Evolutionary conservation across 192 early-diverging fungal species (phyloP).

Genomic region (Lunasporangiospora selenospora): DNA sequence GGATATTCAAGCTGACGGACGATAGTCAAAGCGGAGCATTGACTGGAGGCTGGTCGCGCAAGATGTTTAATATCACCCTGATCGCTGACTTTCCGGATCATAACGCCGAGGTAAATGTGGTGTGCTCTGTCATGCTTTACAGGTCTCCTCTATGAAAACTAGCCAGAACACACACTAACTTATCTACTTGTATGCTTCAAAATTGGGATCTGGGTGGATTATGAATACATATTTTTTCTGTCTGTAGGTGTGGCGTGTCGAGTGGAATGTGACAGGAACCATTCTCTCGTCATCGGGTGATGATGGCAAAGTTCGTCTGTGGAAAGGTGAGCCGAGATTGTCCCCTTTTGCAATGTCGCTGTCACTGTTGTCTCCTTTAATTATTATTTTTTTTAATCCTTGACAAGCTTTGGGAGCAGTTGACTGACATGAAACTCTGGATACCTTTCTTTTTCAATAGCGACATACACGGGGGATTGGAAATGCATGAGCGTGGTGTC

Average conservation of each 20-base stretch:
- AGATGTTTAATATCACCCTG: slow-evolving; percentile 59
- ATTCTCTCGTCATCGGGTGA: slow-evolving; percentile 81
- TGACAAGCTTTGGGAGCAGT: slow-evolving; percentile 22
- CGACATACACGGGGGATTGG: slow-evolving; percentile 61
- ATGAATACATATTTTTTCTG: neutral
- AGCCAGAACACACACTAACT: neutral
- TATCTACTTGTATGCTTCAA: neutral
- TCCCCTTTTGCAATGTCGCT: neutral
- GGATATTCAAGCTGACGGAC: slow-evolving; percentile 76
- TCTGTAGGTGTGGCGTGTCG: slow-evolving; percentile 76
- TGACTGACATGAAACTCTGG: no score
- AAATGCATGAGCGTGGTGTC: slow-evolving; percentile 66
- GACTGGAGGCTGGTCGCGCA: slow-evolving; percentile 37
- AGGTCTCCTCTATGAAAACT: neutral
- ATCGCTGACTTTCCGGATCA: slow-evolving; percentile 72
- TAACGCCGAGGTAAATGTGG: slow-evolving; percentile 53
- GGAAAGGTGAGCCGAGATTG: slow-evolving; percentile 65
- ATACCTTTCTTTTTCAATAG: neutral
- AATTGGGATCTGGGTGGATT: neutral
- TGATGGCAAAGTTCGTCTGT: slow-evolving; percentile 82
- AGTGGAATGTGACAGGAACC: slow-evolving; percentile 89
- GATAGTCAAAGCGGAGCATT: slow-evolving; percentile 40
- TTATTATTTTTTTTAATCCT: slow-evolving; percentile 3
- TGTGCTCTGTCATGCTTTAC: neutral
- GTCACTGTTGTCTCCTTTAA: neutral